These are phyloP conservation scores for Xylaria longipes DNA, from an alignment of 495 filamentous ascomycete genomes.

Conservation along the genomic window DNA sequence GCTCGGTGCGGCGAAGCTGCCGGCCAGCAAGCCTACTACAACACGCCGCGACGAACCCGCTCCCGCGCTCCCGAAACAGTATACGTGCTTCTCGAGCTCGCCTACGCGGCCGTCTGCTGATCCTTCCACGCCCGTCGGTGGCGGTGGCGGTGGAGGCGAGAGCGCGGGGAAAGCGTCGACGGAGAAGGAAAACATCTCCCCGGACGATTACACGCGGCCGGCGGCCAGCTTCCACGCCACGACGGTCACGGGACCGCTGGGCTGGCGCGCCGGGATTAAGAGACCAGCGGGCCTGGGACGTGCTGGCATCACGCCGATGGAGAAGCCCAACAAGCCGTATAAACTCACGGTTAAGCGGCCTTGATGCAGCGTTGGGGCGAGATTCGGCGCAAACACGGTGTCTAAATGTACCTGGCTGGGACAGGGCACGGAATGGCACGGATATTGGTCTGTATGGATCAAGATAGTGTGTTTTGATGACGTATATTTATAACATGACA, in stretches of 20 bases:
- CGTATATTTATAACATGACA: conserved; percentile 12
- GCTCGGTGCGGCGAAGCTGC: conserved; percentile 39
- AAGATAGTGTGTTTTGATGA: conserved; percentile 11
- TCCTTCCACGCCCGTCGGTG: not conserved
- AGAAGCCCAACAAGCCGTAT: conserved; percentile 52
- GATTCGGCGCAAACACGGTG: not conserved
- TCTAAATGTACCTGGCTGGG: not conserved
- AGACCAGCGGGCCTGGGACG: conserved; percentile 42
- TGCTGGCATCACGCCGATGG: conserved; percentile 46
- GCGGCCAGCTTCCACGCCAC: conserved; percentile 51
- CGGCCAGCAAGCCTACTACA: conserved; percentile 27
- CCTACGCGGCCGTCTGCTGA: conserved; percentile 39
- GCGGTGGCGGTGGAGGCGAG: not conserved
- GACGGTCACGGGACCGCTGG: conserved; percentile 41
- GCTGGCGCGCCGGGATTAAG: conserved; percentile 41
- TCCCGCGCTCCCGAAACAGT: conserved; percentile 45
- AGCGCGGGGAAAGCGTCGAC: not conserved
- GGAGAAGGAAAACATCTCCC: conserved; percentile 38
- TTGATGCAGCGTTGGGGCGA: not conserved
- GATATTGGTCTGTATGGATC: not conserved
- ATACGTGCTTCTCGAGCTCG: conserved; percentile 57
- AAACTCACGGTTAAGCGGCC: conserved; percentile 54
- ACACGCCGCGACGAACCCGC: conserved; percentile 22
- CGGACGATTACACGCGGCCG: conserved; percentile 42
- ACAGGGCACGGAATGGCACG: not conserved